Conservation (phyloP, 2,329 filamentous ascomycete species). For the Aspergillus proliferans region DNA sequence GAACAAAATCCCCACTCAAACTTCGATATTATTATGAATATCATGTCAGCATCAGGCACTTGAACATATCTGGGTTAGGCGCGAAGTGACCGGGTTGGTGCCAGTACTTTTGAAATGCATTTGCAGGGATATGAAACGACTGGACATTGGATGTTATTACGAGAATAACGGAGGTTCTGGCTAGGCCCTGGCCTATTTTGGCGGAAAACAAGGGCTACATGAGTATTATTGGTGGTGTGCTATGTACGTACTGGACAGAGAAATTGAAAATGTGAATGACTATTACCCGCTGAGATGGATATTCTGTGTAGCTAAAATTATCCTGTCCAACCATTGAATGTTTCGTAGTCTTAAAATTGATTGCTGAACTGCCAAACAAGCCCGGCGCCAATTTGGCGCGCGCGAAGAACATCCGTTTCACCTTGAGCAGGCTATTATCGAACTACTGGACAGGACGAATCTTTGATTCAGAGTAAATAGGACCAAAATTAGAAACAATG, state of each 20-base stretch:
- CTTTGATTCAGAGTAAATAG: neutral
- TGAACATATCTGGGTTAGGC: neutral
- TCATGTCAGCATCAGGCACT: constrained; percentile 11
- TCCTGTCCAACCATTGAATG: neutral
- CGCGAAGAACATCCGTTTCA: constrained; percentile 14
- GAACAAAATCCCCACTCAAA: constrained; percentile 15
- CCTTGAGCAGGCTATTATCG: neutral
- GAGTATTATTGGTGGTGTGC: neutral
- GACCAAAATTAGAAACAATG: neutral
- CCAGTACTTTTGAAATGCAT: neutral
- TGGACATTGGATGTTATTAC: neutral
- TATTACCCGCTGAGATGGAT: neutral
- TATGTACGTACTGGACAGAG: neutral
- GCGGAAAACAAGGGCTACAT: neutral
- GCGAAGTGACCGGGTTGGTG: neutral
- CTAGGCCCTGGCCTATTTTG: neutral
- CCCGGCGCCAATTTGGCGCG: constrained; percentile 10
- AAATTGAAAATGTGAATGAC: neutral
- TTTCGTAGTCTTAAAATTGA: neutral
- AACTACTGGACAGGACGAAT: neutral
- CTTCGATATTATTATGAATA: constrained; percentile 9
- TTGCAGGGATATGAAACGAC: neutral
- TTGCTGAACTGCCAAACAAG: neutral
- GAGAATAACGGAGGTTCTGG: neutral
- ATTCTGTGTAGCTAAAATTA: too few relatives aligned